Evolutionary conservation across 345 rosid species (phyloP).

Genomic region (Lagerstroemia speciosa): DNA sequence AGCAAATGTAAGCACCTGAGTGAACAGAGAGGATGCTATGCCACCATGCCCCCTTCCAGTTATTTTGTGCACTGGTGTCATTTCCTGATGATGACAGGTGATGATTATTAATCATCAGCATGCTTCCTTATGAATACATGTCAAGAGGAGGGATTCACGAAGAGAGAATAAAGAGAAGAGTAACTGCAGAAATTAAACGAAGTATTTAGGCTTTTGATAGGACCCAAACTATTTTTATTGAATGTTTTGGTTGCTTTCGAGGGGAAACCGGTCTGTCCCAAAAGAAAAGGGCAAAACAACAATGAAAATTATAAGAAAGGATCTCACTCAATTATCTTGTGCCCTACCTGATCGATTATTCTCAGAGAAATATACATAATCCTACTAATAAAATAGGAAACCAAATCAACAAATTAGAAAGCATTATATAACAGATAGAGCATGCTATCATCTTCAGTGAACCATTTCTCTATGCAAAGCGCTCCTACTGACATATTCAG

Average conservation of each 20-base stretch:
- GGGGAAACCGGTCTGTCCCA: too few relatives aligned
- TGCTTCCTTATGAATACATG: constrained; percentile 1
- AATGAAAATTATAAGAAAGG: too few relatives aligned
- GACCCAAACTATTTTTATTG: too few relatives aligned
- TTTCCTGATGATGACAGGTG: constrained; percentile 40
- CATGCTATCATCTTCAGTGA: neutral
- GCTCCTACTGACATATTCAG: neutral
- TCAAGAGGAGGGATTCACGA: neutral
- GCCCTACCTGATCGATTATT: too few relatives aligned
- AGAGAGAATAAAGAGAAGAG: neutral
- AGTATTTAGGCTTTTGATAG: too few relatives aligned
- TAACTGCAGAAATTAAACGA: too few relatives aligned
- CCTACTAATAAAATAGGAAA: too few relatives aligned
- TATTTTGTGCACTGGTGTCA: constrained; percentile 81
- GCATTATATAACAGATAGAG: neutral
- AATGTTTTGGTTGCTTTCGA: too few relatives aligned
- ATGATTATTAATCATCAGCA: constrained; percentile 1
- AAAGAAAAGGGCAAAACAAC: too few relatives aligned
- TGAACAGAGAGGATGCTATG: constrained; percentile 61
- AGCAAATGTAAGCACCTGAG: constrained; percentile 38
- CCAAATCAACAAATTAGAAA: too few relatives aligned
- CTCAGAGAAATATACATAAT: too few relatives aligned
- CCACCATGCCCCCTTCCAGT: constrained; percentile 99
- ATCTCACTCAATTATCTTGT: too few relatives aligned
- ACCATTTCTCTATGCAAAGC: neutral